phyloP scores from a whole-genome alignment of 306 rosid species.

The Argentina anserina region DNA sequence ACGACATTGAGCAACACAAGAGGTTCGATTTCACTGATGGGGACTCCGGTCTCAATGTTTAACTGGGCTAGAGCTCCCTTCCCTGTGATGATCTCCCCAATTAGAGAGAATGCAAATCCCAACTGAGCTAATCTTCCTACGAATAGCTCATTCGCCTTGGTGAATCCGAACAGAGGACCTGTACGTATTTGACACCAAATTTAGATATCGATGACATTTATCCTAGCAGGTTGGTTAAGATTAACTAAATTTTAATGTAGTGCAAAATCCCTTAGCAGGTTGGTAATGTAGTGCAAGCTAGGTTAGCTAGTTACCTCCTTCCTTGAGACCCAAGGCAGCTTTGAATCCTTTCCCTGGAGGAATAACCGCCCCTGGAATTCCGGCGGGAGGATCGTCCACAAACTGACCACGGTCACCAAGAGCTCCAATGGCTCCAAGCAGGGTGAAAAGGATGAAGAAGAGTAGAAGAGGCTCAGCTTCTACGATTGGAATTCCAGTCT shows the following conservation, averaged over 20 bases:
- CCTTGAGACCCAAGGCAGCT: conserved; percentile 72
- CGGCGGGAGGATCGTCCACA: conserved; percentile 67
- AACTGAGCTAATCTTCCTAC: conserved; percentile 98
- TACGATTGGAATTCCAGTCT: conserved; percentile 88
- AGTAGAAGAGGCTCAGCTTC: conserved; percentile 98
- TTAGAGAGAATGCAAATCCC: conserved; percentile 87
- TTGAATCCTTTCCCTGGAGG: conserved; percentile 67
- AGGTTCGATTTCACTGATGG: conserved; percentile 85
- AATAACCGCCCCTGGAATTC: conserved; percentile 60
- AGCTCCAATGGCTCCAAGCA: conserved; percentile 98
- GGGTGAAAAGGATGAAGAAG: conserved; percentile 89
- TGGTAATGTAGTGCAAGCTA: neutral
- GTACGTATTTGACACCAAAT: neutral
- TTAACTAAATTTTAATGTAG: neutral
- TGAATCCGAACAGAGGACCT: conserved; percentile 97
- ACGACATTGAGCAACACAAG: conserved; percentile 74
- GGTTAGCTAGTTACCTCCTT: conserved; percentile 66
- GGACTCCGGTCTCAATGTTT: conserved; percentile 94
- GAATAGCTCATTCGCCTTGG: conserved; percentile 85
- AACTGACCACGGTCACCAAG: conserved; percentile 91
- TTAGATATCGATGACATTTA: neutral
- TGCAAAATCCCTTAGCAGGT: neutral
- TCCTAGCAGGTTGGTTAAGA: neutral
- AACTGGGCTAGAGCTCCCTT: conserved; percentile 96
- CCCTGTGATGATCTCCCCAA: conserved; percentile 92